Conservation (phyloP, 805 yeast species). For the Saccharomycopsis guyanensis region DNA sequence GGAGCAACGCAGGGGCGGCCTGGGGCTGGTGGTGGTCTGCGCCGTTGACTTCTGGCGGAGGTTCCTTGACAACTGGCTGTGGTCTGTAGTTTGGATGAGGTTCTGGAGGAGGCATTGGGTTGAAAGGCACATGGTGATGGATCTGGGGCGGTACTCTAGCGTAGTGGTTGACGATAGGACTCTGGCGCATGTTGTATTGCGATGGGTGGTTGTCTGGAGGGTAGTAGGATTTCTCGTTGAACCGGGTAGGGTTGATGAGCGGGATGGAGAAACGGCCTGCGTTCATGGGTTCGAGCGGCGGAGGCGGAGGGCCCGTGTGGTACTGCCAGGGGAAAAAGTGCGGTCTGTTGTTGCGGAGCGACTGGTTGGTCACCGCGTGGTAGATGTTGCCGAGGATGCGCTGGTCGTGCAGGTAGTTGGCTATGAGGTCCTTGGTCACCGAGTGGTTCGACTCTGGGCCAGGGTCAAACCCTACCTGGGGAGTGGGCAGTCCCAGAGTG, state of each 20-base stretch:
- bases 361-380: neutral
- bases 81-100: neutral
- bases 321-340: neutral
- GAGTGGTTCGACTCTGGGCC: neutral
- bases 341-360: neutral
- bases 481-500: no score
- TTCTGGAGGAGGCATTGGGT: neutral
- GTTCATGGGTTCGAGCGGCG: neutral
- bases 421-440: neutral
- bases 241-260: slow-evolving; percentile 46
- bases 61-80: neutral
- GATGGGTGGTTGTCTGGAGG: neutral
- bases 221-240: slow-evolving; percentile 4
- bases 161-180: slow-evolving; percentile 4
- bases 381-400: neutral
- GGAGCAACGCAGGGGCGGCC: no score
- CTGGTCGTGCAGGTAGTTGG: neutral
- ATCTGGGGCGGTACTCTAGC: neutral
- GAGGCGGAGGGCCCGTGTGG: neutral
- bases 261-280: neutral
- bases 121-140: neutral
- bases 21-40: no score
- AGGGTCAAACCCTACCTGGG: neutral
- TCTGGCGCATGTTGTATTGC: slow-evolving; percentile 4
- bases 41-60: neutral